Evolutionary conservation across 2,329 filamentous ascomycete genomes (phyloP), one percentile per base, ranked within the genome.

Genomic region (Aureobasidium sp.): DNA sequence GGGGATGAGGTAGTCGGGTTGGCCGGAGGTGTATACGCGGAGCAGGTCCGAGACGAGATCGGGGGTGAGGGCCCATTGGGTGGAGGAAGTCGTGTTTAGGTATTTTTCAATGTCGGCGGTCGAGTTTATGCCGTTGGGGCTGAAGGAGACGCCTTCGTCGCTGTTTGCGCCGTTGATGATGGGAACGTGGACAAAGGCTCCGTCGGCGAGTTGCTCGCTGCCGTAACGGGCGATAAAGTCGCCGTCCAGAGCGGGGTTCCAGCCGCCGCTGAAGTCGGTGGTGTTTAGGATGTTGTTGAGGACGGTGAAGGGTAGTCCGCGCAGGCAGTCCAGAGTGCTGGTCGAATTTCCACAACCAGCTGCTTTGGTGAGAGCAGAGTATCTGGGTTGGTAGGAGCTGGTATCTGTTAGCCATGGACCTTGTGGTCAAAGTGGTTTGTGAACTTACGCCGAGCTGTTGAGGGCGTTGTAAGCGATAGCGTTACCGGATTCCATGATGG

Each of bases 291-390:
- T 62, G 25, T 62, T 63, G 60, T 69, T 69, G n/a, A 72, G 57
- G 5, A 63, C 64, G 3, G 64, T 64, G 27, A 66, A 65, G 4
- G 70, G 70, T 4, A 69, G 71, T 1, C 70, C 70, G 25, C 89
- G 84, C 11, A 95, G 80, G 69, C 88, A 91, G 13, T 78, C 76
- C 10, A 90, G 77, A 0, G 82, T 84, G 67, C 88, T 81, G 1
- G 71, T 67, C 1, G 78, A 73, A 4, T 75, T 69, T 1, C 77
- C 74, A 73, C 89, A 94, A 50, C 78, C 84, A 0, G 83, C 83
- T 29, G 77, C 75, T 1, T 71, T 66, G 7, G 86, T 82, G 3
- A 91, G 81, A 0, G 74, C 73, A 67, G 90, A 78, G 67, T 89
- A 91, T 4, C 83, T 74, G 0, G 80, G 77, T 65, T 89, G 84